Evolutionary conservation across 768 basidiomycete species (phyloP), one percentile per base, ranked within the genome.

Genomic region (Panellus pusillus): DNA sequence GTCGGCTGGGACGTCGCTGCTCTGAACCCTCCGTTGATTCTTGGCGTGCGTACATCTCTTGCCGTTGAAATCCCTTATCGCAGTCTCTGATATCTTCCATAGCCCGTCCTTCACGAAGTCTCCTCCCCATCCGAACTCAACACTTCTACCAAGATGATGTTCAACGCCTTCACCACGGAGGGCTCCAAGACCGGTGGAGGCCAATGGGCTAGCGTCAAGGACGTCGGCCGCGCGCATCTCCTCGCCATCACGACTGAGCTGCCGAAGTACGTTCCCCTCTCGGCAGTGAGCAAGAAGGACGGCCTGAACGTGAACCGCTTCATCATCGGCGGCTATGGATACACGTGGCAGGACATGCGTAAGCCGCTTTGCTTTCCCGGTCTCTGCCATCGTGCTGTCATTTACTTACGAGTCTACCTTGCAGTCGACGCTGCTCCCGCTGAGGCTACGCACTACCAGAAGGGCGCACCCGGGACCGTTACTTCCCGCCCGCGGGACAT

Each of bases 241-340:
- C 64, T 66, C 4, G 79, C 82, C 3, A 68, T 87, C 11, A 70
- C 73, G 46, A 75, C 68, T 18, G 32, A 35, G 7, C 14, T 35
- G 32, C 32, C 32, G 11, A 8, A 3, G 32, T 35, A 35, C 8
- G 8, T 7, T 3, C 32, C 32, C 3, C 7, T 35, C 3, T 9
- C 14, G 9, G 32, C 3, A 14, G 32, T 35, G 7, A 35, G 32
- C 32, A 35, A 35, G 7, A 74, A 69, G 27, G 68, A 70, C 5
- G 74, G 74, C 9, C 83, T 83, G 0, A 74, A 74, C 4, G 80
- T 80, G 1, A 71, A 85, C 45, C 69, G 85, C 37, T 76, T 85
- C 61, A 75, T 86, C 58, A 54, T 80, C 27, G 66, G 65, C 18
- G 69, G 62, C 1, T 72, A 74, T 58, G 46, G 49, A 49, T 61